Evolutionary conservation across 2,329 filamentous ascomycete species (phyloP).

Genomic region (Bipolaris sorokiniana): DNA sequence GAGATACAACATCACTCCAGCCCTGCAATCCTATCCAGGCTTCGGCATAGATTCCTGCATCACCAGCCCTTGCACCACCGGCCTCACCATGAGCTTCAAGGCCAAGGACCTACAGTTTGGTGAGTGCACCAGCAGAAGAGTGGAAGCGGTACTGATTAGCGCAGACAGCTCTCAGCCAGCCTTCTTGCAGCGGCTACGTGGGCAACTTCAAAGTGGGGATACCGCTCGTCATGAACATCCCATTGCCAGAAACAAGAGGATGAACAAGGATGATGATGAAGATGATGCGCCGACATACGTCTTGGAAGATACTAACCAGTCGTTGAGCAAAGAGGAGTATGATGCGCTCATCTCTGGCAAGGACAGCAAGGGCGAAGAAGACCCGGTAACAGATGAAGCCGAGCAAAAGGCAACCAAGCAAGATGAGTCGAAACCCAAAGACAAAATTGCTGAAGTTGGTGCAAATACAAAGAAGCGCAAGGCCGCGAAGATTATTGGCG

Average conservation of each 20-base stretch:
- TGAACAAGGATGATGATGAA: conserved; percentile 68
- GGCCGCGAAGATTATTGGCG: conserved; percentile 44
- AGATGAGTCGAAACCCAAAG: conserved; percentile 26
- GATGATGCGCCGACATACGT: conserved; percentile 79
- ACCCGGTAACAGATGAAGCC: conserved; percentile 12
- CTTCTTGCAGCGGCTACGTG: conserved; percentile 57
- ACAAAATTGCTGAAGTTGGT: conserved; percentile 44
- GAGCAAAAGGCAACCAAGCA: conserved; percentile 11
- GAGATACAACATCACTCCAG: neutral
- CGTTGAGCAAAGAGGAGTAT: conserved; percentile 60
- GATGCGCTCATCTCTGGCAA: conserved; percentile 51
- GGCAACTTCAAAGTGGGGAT: conserved; percentile 60
- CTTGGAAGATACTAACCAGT: conserved; percentile 72
- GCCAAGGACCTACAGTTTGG: conserved; percentile 74
- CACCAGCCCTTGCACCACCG: conserved; percentile 8
- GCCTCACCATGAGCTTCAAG: conserved; percentile 61
- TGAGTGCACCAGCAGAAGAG: conserved; percentile 12
- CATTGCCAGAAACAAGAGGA: conserved; percentile 52
- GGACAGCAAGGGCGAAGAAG: conserved; percentile 22
- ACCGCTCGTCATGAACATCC: conserved; percentile 54
- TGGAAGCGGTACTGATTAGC: conserved; percentile 44
- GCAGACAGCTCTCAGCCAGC: conserved; percentile 59
- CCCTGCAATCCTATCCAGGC: conserved; percentile 12
- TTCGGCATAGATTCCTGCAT: conserved; percentile 3
- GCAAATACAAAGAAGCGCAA: conserved; percentile 47